Base-by-base conservation (phyloP, 257 asterid species). In the Lycium barbarum region DNA sequence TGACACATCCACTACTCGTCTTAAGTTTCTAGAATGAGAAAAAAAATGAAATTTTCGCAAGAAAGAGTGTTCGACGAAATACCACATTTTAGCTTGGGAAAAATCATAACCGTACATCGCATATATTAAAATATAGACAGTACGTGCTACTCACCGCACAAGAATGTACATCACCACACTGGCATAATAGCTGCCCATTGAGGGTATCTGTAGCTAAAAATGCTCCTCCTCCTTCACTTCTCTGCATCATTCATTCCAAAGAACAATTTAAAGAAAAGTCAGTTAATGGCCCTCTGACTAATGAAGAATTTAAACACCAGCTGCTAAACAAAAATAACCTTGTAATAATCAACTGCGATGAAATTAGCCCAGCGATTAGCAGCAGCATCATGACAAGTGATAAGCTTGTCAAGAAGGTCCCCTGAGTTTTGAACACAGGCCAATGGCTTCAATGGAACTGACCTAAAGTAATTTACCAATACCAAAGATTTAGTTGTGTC, bases 201-300 rank as follows among this genome's bases (percentile, higher is more conserved):
- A 91, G 88, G 43, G 72, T 65, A 84, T 94, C 98, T 61, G 90
- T 83, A 0, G 97, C 93, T 83, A 84, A 80, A 84, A 94, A 94
- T 57, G 96, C 17, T 26, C 98, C 98, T 22, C 97, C 98, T 57
- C 98, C 97, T 59, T 91, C 91, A 57, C 98, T 94, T 86, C 97
- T 92, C 98, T 94, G 85, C 92, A 88, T 38, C 35, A 73, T 36
- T 57, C n/a, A 55, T 55, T 15, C 57, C 57, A 14, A 9, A 35
- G 3, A 10, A 18, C 3, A 26, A 47, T 10, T 8, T 2, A 14
- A 61, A 6, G 43, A 45, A 72, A 45, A 59, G 3, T 57, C 20
- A 78, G 20, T 47, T 20, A 57, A 58, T 8, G 0, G 8, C 47
- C 33, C 33, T 26, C 33, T 26, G 33, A 26, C 33, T 0, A 26